phyloP scores from a whole-genome alignment of 345 rosid species.

The Heritiera littoralis region DNA sequence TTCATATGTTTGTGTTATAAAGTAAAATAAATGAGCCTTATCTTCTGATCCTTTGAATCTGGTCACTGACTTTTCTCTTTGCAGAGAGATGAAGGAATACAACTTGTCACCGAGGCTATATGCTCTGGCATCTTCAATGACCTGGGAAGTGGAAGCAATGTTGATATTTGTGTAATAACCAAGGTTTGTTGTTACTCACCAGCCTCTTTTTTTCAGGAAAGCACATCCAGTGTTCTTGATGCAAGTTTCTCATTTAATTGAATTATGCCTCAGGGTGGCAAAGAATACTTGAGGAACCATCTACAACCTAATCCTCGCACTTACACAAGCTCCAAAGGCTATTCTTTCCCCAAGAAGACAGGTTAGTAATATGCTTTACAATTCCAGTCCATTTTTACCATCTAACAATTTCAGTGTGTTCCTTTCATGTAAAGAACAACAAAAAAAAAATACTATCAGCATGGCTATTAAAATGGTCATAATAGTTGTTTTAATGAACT shows the following conservation, averaged over 20 bases:
- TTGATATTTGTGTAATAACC: constrained; percentile 83
- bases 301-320: constrained; percentile 78
- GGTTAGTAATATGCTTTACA: constrained; percentile 39
- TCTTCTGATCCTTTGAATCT: not conserved
- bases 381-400: not conserved
- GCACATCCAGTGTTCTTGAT: constrained; percentile 9
- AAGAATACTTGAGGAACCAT: constrained; percentile 79
- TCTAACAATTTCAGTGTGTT: not conserved
- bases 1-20: not conserved
- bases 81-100: constrained; percentile 77
- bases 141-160: constrained; percentile 92
- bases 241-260: constrained; percentile 15
- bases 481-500: too few species aligned
- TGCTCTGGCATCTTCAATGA: constrained; percentile 83
- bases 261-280: constrained; percentile 52
- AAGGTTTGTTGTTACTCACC: constrained; percentile 47
- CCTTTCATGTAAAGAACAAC: too few species aligned
- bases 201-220: constrained; percentile 6
- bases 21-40: not conserved
- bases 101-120: constrained; percentile 67
- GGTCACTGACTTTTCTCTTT: constrained; percentile 14
- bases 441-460: too few species aligned
- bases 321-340: constrained; percentile 54
- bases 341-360: constrained; percentile 68
- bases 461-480: too few species aligned